Percentiles rank a stretch among this genome's conserved stretches.
Evolutionary conservation across 192 early-diverging fungal genomes (phyloP).

Genomic region (Endogone sp.): DNA sequence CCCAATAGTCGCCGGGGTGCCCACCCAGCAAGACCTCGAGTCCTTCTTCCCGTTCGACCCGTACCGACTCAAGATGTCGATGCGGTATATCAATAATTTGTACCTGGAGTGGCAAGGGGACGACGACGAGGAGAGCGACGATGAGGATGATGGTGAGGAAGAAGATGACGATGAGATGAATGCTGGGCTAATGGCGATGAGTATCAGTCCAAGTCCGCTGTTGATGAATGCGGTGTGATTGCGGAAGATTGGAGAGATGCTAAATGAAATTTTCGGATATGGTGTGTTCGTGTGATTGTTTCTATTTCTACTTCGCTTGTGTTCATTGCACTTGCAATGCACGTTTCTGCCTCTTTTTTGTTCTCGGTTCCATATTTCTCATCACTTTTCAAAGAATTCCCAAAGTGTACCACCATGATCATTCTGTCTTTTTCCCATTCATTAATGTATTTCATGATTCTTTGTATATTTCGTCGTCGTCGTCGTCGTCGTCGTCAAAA

Average conservation of each 20-base stretch:
- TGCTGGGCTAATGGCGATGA: slow-evolving; percentile 49
- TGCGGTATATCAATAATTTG: slow-evolving; percentile 59
- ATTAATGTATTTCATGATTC: not conserved
- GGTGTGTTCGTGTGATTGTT: too few species aligned
- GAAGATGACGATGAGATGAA: slow-evolving; percentile 37
- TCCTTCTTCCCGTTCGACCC: slow-evolving; percentile 97
- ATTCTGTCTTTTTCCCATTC: too few species aligned
- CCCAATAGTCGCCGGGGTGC: too few species aligned
- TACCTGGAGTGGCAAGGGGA: slow-evolving; percentile 81
- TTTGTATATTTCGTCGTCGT: not conserved
- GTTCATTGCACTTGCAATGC: too few species aligned
- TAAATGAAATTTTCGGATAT: too few species aligned
- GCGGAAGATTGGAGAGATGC: too few species aligned
- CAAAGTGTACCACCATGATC: too few species aligned
- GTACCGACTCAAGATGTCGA: slow-evolving; percentile 67
- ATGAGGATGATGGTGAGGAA: slow-evolving; percentile 33
- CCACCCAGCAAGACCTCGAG: slow-evolving; percentile 40
- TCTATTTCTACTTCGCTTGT: too few species aligned
- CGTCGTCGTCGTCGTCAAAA: not conserved
- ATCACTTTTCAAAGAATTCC: not conserved
- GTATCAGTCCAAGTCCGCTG: slow-evolving; percentile 46
- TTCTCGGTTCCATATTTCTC: not conserved
- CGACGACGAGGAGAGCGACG: slow-evolving; percentile 61
- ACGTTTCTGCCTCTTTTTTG: not conserved
- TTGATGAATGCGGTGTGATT: not conserved